phyloP scores from a whole-genome alignment of 192 early-diverging fungal genomes.

The Coemansia sp. region DNA sequence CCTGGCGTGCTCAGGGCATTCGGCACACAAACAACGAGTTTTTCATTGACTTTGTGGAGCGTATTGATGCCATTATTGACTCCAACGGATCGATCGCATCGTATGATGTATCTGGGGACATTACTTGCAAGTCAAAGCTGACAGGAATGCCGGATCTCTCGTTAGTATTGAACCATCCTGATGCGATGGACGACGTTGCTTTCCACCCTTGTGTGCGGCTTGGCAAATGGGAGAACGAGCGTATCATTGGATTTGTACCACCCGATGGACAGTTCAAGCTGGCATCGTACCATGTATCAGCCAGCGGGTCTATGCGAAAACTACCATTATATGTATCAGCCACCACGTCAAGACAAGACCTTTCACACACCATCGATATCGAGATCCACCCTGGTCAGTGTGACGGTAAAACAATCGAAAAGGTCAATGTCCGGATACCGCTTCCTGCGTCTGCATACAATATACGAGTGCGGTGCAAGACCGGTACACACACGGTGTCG shows the following conservation, averaged over 20 bases:
- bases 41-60: conserved; percentile 90
- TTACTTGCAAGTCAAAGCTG: conserved; percentile 73
- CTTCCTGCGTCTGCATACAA: conserved; percentile 39
- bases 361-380: conserved; percentile 20
- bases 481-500: conserved; percentile 31
- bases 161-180: conserved; percentile 68
- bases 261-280: conserved; percentile 92
- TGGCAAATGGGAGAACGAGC: conserved; percentile 77
- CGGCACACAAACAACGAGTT: conserved; percentile 92
- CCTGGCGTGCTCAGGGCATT: conserved; percentile 86
- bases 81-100: conserved; percentile 68
- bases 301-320: conserved; percentile 1
- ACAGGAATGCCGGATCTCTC: conserved; percentile 83
- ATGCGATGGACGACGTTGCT: conserved; percentile 73
- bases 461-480: conserved; percentile 41
- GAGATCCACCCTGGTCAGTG: conserved; percentile 21
- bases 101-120: conserved; percentile 77
- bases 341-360: conserved; percentile 7
- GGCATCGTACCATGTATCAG: conserved; percentile 34
- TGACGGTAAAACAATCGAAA: conserved; percentile 25
- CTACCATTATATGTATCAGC: conserved; percentile 32
- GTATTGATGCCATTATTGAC: conserved; percentile 78
- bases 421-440: conserved; percentile 33
- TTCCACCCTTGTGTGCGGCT: conserved; percentile 90
- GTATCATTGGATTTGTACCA: conserved; percentile 85